Evolutionary conservation across 371 early-diverging fungal species (phyloP).

Genomic region (Actinomortierella wolfii): DNA sequence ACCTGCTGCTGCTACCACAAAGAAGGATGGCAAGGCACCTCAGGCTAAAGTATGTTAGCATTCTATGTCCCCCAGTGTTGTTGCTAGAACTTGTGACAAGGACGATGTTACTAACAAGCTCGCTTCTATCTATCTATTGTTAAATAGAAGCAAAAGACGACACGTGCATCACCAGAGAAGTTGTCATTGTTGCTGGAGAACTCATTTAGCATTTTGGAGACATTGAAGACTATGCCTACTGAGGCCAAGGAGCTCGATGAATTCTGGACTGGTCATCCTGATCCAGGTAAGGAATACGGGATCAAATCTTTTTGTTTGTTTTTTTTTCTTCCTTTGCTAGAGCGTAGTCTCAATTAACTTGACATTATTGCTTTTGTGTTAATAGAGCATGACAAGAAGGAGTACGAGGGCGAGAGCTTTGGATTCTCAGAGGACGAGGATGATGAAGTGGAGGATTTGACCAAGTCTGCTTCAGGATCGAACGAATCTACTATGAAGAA

Average conservation of each 20-base stretch:
- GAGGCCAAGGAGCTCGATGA: conserved; percentile 63
- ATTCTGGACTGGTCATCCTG: conserved; percentile 63
- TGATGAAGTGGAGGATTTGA: conserved; percentile 29
- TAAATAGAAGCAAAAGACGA: conserved; percentile 40
- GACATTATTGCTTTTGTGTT: neutral
- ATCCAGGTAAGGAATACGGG: conserved; percentile 32
- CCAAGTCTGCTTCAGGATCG: conserved; percentile 16
- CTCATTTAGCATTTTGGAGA: conserved; percentile 59
- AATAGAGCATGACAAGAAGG: conserved; percentile 29
- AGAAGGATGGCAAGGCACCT: conserved; percentile 16
- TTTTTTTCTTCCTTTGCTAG: neutral
- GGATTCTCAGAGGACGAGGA: conserved; percentile 53
- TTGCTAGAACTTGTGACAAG: no score
- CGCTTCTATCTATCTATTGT: conserved; percentile 24
- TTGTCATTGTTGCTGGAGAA: conserved; percentile 51
- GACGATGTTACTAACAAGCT: no score
- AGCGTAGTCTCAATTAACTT: no score
- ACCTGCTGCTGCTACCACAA: conserved; percentile 9
- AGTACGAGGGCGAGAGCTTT: conserved; percentile 29
- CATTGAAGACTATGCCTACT: conserved; percentile 63
- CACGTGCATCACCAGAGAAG: conserved; percentile 15
- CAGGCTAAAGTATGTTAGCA: conserved; percentile 20
- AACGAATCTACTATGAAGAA: conserved; percentile 4
- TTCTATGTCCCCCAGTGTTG: no score
- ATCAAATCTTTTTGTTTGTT: neutral